Evolutionary conservation across 257 asterid genomes (phyloP).

Genomic region (Coffea eugenioides): DNA sequence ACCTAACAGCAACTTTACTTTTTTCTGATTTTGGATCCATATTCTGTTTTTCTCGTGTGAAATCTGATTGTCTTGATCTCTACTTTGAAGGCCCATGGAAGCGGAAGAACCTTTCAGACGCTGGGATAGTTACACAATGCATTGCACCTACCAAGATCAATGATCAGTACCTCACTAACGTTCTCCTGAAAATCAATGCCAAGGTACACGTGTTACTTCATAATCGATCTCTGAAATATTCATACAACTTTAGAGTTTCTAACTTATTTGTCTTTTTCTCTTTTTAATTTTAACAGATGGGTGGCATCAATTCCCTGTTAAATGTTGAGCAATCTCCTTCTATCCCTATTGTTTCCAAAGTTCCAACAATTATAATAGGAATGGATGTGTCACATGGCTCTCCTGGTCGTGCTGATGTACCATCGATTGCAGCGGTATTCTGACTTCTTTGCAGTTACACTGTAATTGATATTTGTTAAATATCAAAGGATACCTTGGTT

Average conservation of each 20-base stretch:
- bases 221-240: neutral
- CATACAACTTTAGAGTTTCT: neutral
- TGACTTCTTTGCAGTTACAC: neutral
- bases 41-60: slow-evolving; percentile 5
- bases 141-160: slow-evolving; percentile 58
- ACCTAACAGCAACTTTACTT: neutral
- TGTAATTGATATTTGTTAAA: neutral
- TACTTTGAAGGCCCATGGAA: slow-evolving; percentile 73
- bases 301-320: slow-evolving; percentile 63
- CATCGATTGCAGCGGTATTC: slow-evolving; percentile 71
- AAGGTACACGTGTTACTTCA: slow-evolving; percentile 35
- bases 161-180: slow-evolving; percentile 70
- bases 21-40: neutral
- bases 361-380: slow-evolving; percentile 67
- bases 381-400: slow-evolving; percentile 92
- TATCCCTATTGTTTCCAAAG: slow-evolving; percentile 39
- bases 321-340: slow-evolving; percentile 34
- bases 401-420: slow-evolving; percentile 68
- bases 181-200: slow-evolving; percentile 65
- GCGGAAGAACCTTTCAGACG: slow-evolving; percentile 46
- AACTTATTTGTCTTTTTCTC: neutral
- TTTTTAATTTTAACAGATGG: slow-evolving; percentile 45
- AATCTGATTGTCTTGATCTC: neutral
- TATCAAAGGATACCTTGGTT: neutral
- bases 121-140: slow-evolving; percentile 66